These are phyloP conservation scores for Tulasnella sp. DNA, from an alignment of 768 basidiomycete species.

Conservation along the genomic window DNA sequence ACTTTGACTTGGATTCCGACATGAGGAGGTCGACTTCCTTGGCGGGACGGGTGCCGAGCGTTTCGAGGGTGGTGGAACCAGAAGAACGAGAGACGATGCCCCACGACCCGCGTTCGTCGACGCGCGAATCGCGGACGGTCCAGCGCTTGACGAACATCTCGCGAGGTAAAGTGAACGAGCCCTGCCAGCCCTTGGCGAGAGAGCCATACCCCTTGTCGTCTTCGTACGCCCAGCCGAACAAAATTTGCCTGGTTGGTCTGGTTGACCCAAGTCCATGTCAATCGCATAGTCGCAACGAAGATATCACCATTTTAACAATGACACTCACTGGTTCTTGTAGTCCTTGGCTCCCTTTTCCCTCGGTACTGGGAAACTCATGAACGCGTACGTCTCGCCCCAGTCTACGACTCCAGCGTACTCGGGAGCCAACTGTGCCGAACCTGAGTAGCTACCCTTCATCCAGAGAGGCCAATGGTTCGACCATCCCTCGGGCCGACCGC, in stretches of 20 bases:
- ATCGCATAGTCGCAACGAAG: neutral
- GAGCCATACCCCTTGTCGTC: neutral
- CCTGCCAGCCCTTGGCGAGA: neutral
- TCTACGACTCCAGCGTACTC: neutral
- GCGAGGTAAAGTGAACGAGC: neutral
- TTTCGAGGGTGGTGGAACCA: neutral
- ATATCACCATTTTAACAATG: neutral
- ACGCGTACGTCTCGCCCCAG: neutral
- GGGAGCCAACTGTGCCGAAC: neutral
- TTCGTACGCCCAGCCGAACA: neutral
- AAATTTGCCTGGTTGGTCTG: neutral
- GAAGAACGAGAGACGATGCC: neutral
- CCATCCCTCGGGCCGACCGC: neutral
- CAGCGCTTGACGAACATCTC: neutral
- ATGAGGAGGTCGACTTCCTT: neutral
- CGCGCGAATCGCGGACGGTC: neutral
- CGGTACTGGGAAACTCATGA: slow-evolving; percentile 1
- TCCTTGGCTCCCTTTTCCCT: neutral
- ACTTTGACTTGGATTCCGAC: neutral
- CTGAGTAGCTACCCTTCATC: neutral
- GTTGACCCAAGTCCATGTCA: too few relatives aligned
- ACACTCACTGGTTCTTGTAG: neutral
- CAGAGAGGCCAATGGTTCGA: neutral
- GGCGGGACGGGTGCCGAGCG: neutral
- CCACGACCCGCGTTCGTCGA: neutral